Conservation (phyloP, 1,139 yeast species). For the Candida smagusa region DNA sequence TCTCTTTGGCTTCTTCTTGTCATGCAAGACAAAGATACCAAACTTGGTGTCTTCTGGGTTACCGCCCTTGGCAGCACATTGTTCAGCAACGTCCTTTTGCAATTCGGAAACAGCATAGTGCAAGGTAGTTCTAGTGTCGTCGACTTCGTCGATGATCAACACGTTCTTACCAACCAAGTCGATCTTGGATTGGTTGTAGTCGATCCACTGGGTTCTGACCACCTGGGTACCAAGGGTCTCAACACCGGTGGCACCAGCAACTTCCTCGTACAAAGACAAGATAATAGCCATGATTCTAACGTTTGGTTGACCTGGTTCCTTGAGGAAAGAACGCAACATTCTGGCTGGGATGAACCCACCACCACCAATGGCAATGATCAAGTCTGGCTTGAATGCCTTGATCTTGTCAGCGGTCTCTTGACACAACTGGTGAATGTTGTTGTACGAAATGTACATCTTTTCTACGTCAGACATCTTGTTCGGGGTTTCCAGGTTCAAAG, state of each 20-base stretch:
- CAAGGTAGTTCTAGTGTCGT: constrained; percentile 91
- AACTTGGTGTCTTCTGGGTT: constrained; percentile 60
- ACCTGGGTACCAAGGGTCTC: constrained; percentile 83
- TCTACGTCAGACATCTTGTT: constrained; percentile 28
- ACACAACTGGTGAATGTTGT: constrained; percentile 89
- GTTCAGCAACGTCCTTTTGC: constrained; percentile 69
- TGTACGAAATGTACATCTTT: constrained; percentile 85
- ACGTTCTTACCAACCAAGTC: constrained; percentile 73
- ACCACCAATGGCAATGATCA: constrained; percentile 88
- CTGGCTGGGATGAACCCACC: constrained; percentile 98
- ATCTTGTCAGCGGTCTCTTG: constrained; percentile 76
- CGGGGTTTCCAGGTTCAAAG: not conserved
- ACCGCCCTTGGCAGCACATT: constrained; percentile 19
- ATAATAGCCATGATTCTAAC: constrained; percentile 94
- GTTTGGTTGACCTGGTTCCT: constrained; percentile 81
- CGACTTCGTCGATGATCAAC: constrained; percentile 89
- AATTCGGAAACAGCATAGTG: constrained; percentile 89
- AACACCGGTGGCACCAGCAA: constrained; percentile 55
- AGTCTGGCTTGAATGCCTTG: constrained; percentile 67
- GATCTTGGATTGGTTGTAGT: constrained; percentile 58
- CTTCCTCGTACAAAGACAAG: constrained; percentile 81
- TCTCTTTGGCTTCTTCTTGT: constrained; percentile 83
- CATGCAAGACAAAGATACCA: constrained; percentile 89
- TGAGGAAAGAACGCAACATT: constrained; percentile 85
- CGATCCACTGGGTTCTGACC: constrained; percentile 94